Evolutionary conservation across 2,329 filamentous ascomycete species (phyloP), one percentile per base, ranked within the genome.

Genomic region (Nothophoma quercina): DNA sequence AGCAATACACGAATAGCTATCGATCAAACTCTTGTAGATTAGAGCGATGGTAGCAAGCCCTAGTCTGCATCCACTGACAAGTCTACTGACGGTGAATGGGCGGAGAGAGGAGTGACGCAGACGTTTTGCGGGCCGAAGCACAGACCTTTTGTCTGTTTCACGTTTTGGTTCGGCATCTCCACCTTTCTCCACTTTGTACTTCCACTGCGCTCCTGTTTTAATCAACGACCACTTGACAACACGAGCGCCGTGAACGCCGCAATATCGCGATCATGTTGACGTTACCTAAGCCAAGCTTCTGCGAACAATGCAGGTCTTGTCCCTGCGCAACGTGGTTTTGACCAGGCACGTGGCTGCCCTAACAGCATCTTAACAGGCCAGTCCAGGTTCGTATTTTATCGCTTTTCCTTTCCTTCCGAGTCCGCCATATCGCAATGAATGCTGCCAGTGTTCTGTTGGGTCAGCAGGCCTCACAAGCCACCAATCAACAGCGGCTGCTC

Each of bases 251-350:
- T 9, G 23, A 22, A 25, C 12, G 40, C 26, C 34, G 40, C 40
- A 28, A 48, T 32, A 29, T 29, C 35, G 21, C 25, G 35, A 13
- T 7, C 28, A 25, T 13, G 23, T 44, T 18, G 33, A 25, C 23
- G 7, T 51, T 44, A 51, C 40, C 25, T 44, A 34, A 44, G 40
- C 48, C 48, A 51, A 51, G 48, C 8, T 13, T n/a, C 3, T 33
- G 7, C 34, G 26, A 15, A 16, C 16, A 19, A 21, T 13, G 28
- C 15, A 39, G 22, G 29, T 33, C 23, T 28, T 51, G 26, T 38
- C 34, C 8, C 9, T 44, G 33, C 48, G 32, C 22, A 9, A 29
- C 9, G 6, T 33, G 1, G 9, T 1, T 12, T 39, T 21, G 26
- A 39, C 26, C 26, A 39, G 15, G 43, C 43, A 38, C n/a, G 10